Evolutionary conservation across 495 filamentous ascomycete species (phyloP), one percentile per base, ranked within the genome.

Genomic region (Neurospora sp.): DNA sequence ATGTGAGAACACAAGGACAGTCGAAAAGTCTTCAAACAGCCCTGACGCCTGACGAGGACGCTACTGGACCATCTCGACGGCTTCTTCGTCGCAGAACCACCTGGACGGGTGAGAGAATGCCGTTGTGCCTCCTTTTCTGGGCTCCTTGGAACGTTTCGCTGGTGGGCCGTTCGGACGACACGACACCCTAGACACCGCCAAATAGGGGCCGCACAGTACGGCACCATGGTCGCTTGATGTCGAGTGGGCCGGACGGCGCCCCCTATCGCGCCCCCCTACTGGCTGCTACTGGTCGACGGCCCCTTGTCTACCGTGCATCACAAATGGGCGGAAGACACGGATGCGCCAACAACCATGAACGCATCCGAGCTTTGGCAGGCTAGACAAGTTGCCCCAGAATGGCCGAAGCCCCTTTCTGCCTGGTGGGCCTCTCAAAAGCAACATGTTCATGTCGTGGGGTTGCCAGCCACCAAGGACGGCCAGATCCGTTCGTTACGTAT

Each of bases 401-500:
- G 70, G 71, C 35, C 37, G 72, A 72, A 72, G 69, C 71, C 71
- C 74, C 74, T 75, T 75, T 77, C 71, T 70, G 61, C 40, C 22
- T 53, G 72, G 73, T 77, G 75, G 75, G 59, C 41, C 69, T 53
- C 37, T 37, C 70, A 40, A 68, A 48, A 61, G 53, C 73, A 68
- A 37, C 31, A 65, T 69, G 72, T 69, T 69, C 53, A 3, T 68
- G 74, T 73, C 73, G 76, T 73, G 76, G 72, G 71, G 72, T 72
- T 73, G 71, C 69, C 72, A 73, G 75, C 74, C 68, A 70, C 48
- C 69, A 73, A 75, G 73, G 72, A 53, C 65, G 70, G 45, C 48
- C 74, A 70, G 74, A 70, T 73, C 71, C 72, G 71, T 68, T 68
- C 70, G 48, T 72, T 74, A 70, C 61, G 71, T 72, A 71, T 76